These are phyloP conservation scores for Trichocladium uniseriatum DNA, from an alignment of 495 filamentous ascomycete species.

Conservation along the genomic window DNA sequence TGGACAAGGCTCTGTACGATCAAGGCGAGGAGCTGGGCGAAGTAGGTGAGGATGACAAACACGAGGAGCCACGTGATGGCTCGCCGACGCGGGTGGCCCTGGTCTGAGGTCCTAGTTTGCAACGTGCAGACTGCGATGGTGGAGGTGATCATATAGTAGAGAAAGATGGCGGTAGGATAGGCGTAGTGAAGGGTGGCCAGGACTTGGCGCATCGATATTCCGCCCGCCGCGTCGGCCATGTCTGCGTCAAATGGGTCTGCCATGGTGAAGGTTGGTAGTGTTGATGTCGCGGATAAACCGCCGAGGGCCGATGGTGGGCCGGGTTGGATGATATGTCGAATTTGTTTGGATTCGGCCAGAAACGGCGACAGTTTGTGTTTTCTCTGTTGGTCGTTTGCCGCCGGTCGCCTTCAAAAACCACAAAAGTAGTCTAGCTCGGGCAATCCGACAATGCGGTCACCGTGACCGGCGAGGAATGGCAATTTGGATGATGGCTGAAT, in stretches of 20 bases:
- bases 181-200: constrained; percentile 42
- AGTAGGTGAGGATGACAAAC: constrained; percentile 40
- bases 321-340: neutral
- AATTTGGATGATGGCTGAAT: neutral
- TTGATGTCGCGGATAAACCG: neutral
- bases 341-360: neutral
- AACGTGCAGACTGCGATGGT: constrained; percentile 47
- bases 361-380: neutral
- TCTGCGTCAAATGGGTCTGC: constrained; percentile 11
- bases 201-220: constrained; percentile 6
- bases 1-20: constrained; percentile 31
- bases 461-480: neutral
- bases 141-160: constrained; percentile 46
- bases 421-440: neutral
- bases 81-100: constrained; percentile 34
- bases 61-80: constrained; percentile 41
- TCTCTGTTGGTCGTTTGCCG: neutral
- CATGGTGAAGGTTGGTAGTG: constrained; percentile 7
- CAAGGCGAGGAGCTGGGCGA: constrained; percentile 38
- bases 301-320: neutral
- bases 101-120: constrained; percentile 34
- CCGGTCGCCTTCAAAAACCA: neutral
- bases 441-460: neutral
- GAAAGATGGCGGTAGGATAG: constrained; percentile 45
- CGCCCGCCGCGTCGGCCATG: constrained; percentile 2